Conservation (phyloP, 306 rosid species). For the Hippophae rhamnoides region DNA sequence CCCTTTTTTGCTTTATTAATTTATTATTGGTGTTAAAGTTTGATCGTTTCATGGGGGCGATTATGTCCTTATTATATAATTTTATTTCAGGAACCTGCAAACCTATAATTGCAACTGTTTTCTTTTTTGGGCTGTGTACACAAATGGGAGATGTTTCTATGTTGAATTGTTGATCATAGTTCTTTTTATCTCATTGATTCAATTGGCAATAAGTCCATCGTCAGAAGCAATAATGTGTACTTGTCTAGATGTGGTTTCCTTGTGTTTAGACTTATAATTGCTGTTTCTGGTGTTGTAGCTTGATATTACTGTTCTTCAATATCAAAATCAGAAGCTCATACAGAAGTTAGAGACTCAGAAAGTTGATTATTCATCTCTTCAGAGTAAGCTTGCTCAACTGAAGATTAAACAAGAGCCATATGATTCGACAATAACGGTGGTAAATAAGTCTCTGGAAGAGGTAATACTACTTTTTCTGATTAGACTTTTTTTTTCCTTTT, state of each 20-base stretch:
- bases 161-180: neutral
- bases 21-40: too few relatives aligned
- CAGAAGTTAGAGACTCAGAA: constrained; percentile 91
- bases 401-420: constrained; percentile 59
- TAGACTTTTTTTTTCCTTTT: constrained; percentile 2
- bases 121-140: neutral
- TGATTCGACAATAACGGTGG: constrained; percentile 48
- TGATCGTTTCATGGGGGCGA: neutral
- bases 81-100: neutral
- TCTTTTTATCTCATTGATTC: neutral
- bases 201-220: neutral
- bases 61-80: neutral
- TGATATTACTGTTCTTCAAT: constrained; percentile 76
- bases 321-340: constrained; percentile 78
- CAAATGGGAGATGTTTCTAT: neutral
- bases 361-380: constrained; percentile 54
- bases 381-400: constrained; percentile 49
- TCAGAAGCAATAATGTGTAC: too few relatives aligned
- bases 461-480: constrained; percentile 26
- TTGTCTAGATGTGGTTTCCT: neutral
- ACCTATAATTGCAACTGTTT: too few relatives aligned
- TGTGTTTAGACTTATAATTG: constrained; percentile 18
- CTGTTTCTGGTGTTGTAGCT: constrained; percentile 43
- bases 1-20: too few relatives aligned
- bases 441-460: constrained; percentile 68